phyloP scores from a whole-genome alignment of 345 rosid genomes.

The Lagerstroemia speciosa region DNA sequence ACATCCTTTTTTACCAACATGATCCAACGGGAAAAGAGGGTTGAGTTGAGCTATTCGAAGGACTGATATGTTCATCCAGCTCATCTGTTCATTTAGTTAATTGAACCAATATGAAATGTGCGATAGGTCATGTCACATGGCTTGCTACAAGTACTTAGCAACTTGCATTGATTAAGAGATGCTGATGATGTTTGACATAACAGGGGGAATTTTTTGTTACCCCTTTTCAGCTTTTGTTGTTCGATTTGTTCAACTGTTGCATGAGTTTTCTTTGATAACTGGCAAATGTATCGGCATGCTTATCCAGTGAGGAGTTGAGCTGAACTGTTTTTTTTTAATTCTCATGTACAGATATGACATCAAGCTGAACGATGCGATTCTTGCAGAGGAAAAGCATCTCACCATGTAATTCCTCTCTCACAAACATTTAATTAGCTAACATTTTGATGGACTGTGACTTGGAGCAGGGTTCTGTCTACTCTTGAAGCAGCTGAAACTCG shows the following conservation, averaged over 20 bases:
- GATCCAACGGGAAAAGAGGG: not conserved
- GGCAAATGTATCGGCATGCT: not conserved
- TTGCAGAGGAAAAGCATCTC: constrained; percentile 88
- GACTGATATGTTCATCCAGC: not conserved
- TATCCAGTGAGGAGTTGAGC: not conserved
- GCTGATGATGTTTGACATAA: not conserved
- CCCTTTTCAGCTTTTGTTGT: not conserved
- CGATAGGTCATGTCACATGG: not conserved
- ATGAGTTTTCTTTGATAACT: not conserved
- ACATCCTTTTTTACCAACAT: no score
- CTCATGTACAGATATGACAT: constrained; percentile 55
- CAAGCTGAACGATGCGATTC: constrained; percentile 84
- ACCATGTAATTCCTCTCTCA: constrained; percentile 55
- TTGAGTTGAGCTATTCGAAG: not conserved
- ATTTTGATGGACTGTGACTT: not conserved
- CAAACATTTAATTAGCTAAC: not conserved
- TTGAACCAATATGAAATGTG: not conserved
- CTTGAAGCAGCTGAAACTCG: not conserved
- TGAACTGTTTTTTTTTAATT: not conserved
- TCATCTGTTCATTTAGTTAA: not conserved
- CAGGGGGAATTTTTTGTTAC: not conserved
- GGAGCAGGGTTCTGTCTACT: not conserved
- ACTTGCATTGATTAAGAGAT: not conserved
- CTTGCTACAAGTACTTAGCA: not conserved
- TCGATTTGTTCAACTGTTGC: not conserved